Conservation (phyloP, 2,329 filamentous ascomycete species). For the Pseudogymnoascus sp. region DNA sequence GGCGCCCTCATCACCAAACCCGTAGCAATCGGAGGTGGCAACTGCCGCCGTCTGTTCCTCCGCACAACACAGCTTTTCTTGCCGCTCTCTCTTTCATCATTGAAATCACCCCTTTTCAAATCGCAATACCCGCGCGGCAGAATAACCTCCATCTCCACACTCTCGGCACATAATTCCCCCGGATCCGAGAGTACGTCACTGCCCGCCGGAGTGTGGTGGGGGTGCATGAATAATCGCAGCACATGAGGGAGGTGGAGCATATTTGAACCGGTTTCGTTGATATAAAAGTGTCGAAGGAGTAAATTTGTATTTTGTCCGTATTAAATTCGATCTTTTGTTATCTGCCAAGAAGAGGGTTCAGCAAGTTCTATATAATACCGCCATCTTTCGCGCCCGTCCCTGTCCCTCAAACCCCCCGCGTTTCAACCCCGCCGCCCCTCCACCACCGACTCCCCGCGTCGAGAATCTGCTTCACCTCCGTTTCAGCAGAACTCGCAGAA, state of each 20-base stretch:
- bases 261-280: background rate
- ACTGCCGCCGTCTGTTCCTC: background rate
- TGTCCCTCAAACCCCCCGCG: background rate
- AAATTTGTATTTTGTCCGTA: background rate
- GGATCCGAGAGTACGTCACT: background rate
- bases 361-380: background rate
- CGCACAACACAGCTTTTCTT: background rate
- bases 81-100: background rate
- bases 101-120: background rate
- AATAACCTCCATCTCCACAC: background rate
- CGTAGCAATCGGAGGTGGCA: background rate
- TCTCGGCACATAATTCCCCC: background rate
- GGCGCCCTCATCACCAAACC: background rate
- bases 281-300: background rate
- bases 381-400: background rate
- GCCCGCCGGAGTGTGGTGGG: background rate
- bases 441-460: background rate
- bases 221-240: slow-evolving; percentile 5
- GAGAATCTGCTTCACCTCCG: background rate
- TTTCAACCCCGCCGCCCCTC: background rate
- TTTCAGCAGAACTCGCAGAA: background rate
- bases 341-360: background rate
- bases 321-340: background rate
- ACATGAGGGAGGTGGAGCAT: slow-evolving; percentile 3
- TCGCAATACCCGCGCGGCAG: background rate